These are phyloP conservation scores for Candida sphagnicola DNA, from an alignment of 805 yeast genomes.

Conservation along the genomic window DNA sequence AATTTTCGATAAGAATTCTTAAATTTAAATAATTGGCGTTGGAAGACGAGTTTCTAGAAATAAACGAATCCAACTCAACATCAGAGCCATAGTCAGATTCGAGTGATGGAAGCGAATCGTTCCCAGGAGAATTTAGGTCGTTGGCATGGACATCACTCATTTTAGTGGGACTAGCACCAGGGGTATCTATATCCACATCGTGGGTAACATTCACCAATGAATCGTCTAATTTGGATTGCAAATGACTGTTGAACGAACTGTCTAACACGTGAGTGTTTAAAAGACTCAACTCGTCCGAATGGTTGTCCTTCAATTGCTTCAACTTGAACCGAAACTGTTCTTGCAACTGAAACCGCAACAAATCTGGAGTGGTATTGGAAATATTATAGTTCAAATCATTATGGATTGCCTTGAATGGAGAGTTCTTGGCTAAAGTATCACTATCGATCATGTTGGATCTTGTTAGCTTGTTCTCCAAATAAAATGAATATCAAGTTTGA, in stretches of 20 bases:
- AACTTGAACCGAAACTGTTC: conserved; percentile 31
- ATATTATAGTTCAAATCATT: conserved; percentile 25
- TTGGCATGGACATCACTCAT: neutral
- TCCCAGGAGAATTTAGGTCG: neutral
- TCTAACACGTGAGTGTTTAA: conserved; percentile 21
- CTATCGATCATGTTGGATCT: conserved; percentile 27
- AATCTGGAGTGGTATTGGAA: conserved; percentile 38
- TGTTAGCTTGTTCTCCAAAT: neutral
- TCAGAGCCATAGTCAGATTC: conserved; percentile 4
- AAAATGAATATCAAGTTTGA: neutral
- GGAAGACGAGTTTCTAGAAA: conserved; percentile 4
- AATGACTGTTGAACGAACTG: conserved; percentile 30
- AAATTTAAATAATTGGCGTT: conserved; percentile 33
- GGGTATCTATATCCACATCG: no score
- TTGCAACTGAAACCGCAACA: conserved; percentile 40
- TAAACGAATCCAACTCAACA: conserved; percentile 13
- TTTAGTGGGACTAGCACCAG: no score
- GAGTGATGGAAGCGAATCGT: neutral
- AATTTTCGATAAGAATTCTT: conserved; percentile 42
- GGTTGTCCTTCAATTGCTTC: conserved; percentile 11
- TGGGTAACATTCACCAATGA: conserved; percentile 13
- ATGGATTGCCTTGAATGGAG: conserved; percentile 33
- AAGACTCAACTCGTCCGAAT: conserved; percentile 11
- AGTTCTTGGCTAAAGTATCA: conserved; percentile 30
- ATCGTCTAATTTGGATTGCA: conserved; percentile 27